Conservation (phyloP, 805 yeast genomes). For the Pichia nanzhaoensis region DNA sequence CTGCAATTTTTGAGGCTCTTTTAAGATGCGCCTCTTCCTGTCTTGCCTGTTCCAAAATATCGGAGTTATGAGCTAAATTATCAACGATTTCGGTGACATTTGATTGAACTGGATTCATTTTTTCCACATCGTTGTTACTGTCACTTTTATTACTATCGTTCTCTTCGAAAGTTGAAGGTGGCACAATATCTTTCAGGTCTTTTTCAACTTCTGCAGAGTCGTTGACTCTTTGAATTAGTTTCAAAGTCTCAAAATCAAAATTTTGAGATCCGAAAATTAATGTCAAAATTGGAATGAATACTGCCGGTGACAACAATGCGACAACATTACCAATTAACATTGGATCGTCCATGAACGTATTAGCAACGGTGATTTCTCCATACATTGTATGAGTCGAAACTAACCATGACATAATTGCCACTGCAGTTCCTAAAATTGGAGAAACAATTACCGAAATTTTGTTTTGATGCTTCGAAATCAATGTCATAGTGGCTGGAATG, state of each 20-base stretch:
- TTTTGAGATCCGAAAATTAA: constrained; percentile 59
- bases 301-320: constrained; percentile 65
- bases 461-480: constrained; percentile 61
- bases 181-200: constrained; percentile 16
- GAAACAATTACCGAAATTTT: constrained; percentile 61
- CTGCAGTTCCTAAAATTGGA: constrained; percentile 70
- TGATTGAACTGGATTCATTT: constrained; percentile 24
- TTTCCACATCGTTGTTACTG: constrained; percentile 18
- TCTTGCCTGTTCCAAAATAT: constrained; percentile 22
- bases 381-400: constrained; percentile 40
- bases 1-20: constrained; percentile 56
- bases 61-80: constrained; percentile 17
- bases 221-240: constrained; percentile 57
- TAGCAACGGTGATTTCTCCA: constrained; percentile 39
- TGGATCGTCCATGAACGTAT: constrained; percentile 76
- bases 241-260: constrained; percentile 65
- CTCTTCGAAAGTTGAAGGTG: not conserved
- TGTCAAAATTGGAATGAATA: constrained; percentile 63
- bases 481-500: constrained; percentile 62
- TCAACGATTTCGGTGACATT: constrained; percentile 27
- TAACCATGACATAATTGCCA: constrained; percentile 69
- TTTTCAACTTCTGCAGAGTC: constrained; percentile 58
- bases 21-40: constrained; percentile 47
- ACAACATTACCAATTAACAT: constrained; percentile 88
- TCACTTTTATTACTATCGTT: constrained; percentile 24